A percentile compares a stretch with the other conserved stretches of the same genome.
Conservation (phyloP, 352 stramenopile species). For the Halophytophthora polymorphica region DNA sequence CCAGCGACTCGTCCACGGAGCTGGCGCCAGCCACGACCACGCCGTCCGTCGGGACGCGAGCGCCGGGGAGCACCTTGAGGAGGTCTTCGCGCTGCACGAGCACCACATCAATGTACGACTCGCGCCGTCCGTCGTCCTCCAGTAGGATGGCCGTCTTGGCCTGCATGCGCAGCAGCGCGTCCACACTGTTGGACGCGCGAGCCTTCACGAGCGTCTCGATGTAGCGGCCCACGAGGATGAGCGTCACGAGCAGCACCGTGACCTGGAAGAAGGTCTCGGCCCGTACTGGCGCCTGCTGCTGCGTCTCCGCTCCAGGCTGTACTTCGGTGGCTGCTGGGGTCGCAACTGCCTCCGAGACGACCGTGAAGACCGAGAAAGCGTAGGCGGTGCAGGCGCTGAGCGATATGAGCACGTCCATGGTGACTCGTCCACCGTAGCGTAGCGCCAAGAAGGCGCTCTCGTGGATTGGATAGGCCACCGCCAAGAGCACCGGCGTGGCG, state of each 20-base stretch:
- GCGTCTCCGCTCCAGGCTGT: conserved; percentile 7
- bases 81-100: conserved; percentile 72
- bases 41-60: conserved; percentile 69
- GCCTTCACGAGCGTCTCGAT: conserved; percentile 74
- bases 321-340: conserved; percentile 3
- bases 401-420: conserved; percentile 79
- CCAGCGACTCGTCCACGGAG: conserved; percentile 75
- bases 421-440: conserved; percentile 58
- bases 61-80: conserved; percentile 65
- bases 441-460: conserved; percentile 60
- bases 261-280: conserved; percentile 76
- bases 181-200: conserved; percentile 64
- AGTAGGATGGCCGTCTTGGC: conserved; percentile 89
- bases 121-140: conserved; percentile 39
- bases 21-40: conserved; percentile 62
- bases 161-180: conserved; percentile 65
- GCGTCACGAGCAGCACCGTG: conserved; percentile 58
- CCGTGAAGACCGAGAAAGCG: conserved; percentile 49
- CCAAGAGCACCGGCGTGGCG: conserved; percentile 63
- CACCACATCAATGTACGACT: conserved; percentile 73
- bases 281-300: conserved; percentile 13
- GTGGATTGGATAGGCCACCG: conserved; percentile 66
- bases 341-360: conserved; percentile 15
- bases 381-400: conserved; percentile 69
- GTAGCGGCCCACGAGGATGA: conserved; percentile 74